These are phyloP conservation scores for Syncephalastrum racemosum DNA, from an alignment of 371 early-diverging fungal genomes.

Conservation along the genomic window DNA sequence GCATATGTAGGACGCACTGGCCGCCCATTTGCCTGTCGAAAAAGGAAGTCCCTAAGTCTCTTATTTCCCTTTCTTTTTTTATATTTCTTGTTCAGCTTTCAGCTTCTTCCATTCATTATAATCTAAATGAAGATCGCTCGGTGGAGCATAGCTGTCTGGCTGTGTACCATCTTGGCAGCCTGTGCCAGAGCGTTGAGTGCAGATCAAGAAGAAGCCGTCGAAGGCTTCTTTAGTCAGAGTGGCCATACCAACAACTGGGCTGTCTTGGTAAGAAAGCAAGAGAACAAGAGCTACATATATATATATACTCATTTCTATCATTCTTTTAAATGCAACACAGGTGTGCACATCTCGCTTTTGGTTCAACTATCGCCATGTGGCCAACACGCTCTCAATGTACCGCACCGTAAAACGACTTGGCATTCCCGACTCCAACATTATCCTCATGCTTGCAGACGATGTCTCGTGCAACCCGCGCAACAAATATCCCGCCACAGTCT, in stretches of 20 bases:
- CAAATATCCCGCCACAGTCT: slow-evolving; percentile 88
- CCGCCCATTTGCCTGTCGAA: too few relatives aligned
- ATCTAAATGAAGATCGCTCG: too few relatives aligned
- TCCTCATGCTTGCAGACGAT: slow-evolving; percentile 97
- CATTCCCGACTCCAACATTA: slow-evolving; percentile 96
- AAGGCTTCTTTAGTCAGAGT: slow-evolving; percentile 57
- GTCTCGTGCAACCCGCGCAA: slow-evolving; percentile 96
- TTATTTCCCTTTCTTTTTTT: too few relatives aligned
- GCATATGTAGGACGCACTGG: too few relatives aligned
- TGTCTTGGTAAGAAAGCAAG: slow-evolving; percentile 64
- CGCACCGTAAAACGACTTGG: slow-evolving; percentile 97
- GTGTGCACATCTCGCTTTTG: slow-evolving; percentile 97
- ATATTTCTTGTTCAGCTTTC: too few relatives aligned
- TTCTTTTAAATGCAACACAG: slow-evolving; percentile 38
- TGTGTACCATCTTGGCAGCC: too few relatives aligned
- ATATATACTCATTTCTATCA: too few relatives aligned
- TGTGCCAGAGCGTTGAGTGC: too few relatives aligned
- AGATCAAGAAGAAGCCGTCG: slow-evolving; percentile 23
- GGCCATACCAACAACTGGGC: slow-evolving; percentile 98
- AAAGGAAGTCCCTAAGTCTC: too few relatives aligned
- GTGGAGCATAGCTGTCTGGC: too few relatives aligned
- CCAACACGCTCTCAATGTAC: slow-evolving; percentile 95
- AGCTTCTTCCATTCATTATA: too few relatives aligned
- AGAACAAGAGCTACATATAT: background rate
- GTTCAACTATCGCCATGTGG: slow-evolving; percentile 96